Evolutionary conservation across 169 alveolate genomes (phyloP).

Genomic region (Cryptosporidium sp.): DNA sequence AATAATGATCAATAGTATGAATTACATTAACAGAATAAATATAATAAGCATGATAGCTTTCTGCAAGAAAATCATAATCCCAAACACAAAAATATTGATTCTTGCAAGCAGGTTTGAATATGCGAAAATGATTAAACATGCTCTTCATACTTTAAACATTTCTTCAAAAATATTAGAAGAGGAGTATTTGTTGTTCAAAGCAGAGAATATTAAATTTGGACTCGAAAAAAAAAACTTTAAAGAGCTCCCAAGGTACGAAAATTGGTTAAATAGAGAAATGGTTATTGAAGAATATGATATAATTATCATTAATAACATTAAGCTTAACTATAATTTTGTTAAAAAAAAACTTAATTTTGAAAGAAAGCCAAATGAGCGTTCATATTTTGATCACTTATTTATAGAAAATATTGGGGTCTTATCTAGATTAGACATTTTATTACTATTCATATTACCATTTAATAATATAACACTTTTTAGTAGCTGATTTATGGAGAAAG

Average conservation of each 20-base stretch:
- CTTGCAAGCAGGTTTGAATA: not conserved
- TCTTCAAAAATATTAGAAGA: not conserved
- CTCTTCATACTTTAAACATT: not conserved
- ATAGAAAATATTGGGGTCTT: not conserved
- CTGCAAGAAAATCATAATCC: conserved; percentile 2
- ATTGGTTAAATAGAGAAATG: conserved; percentile 8
- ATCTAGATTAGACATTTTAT: conserved; percentile 22
- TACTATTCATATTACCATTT: not conserved
- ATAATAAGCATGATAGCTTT: not conserved
- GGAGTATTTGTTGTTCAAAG: not conserved
- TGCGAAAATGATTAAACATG: conserved; percentile 9
- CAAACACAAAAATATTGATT: conserved; percentile 13
- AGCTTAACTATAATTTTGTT: not conserved
- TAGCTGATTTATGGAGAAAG: not conserved
- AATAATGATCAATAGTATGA: conserved; percentile 7
- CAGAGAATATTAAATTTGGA: not conserved
- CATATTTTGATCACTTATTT: conserved; percentile 7
- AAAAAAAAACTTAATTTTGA: not conserved
- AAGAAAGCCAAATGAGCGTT: not conserved
- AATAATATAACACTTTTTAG: conserved; percentile 15
- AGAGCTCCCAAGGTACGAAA: not conserved
- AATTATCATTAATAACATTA: not conserved
- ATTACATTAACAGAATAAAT: not conserved
- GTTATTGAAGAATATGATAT: not conserved
- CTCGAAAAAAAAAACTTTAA: not conserved